phyloP scores from a whole-genome alignment of 2,329 filamentous ascomycete species.

The Pseudocercospora cruenta region DNA sequence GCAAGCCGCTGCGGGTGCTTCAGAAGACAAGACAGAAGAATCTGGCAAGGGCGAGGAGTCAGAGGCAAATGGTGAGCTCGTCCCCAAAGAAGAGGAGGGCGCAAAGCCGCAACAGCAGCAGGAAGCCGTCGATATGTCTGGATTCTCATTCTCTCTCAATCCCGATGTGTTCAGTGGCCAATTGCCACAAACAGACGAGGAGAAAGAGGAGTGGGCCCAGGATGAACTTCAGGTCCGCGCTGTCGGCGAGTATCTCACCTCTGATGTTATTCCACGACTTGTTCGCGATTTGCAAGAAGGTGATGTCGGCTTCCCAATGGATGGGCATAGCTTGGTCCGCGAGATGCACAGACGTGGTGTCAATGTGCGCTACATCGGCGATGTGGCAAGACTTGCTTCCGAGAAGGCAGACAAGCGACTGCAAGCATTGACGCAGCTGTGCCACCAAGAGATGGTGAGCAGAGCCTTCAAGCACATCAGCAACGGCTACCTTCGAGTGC shows the following conservation, averaged over 20 bases:
- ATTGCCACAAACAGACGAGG: conserved; percentile 82
- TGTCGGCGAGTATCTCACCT: conserved; percentile 76
- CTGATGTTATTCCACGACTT: conserved; percentile 80
- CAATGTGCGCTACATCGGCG: conserved; percentile 94
- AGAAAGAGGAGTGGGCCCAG: conserved; percentile 78
- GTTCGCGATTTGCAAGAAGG: conserved; percentile 86
- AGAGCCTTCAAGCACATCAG: conserved; percentile 93
- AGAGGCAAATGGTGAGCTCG: conserved; percentile 18
- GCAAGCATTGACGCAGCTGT: conserved; percentile 74
- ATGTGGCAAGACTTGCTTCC: conserved; percentile 67
- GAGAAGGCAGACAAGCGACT: conserved; percentile 67
- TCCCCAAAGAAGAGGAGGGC: conserved; percentile 33
- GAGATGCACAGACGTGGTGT: conserved; percentile 96
- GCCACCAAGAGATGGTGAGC: conserved; percentile 90
- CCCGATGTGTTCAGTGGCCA: conserved; percentile 96
- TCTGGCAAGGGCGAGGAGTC: conserved; percentile 35
- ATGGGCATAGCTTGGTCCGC: conserved; percentile 85
- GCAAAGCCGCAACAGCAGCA: conserved; percentile 44
- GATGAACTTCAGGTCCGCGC: conserved; percentile 89
- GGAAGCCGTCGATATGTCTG: conserved; percentile 80
- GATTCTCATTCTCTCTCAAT: conserved; percentile 87
- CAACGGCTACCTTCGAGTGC: conserved; percentile 74
- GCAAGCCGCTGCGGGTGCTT: conserved; percentile 25
- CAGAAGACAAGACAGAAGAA: conserved; percentile 30
- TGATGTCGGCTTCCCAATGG: conserved; percentile 97